These are phyloP conservation scores for Leucosporidium creatinivorum DNA, from an alignment of 768 basidiomycete genomes.

Conservation along the genomic window DNA sequence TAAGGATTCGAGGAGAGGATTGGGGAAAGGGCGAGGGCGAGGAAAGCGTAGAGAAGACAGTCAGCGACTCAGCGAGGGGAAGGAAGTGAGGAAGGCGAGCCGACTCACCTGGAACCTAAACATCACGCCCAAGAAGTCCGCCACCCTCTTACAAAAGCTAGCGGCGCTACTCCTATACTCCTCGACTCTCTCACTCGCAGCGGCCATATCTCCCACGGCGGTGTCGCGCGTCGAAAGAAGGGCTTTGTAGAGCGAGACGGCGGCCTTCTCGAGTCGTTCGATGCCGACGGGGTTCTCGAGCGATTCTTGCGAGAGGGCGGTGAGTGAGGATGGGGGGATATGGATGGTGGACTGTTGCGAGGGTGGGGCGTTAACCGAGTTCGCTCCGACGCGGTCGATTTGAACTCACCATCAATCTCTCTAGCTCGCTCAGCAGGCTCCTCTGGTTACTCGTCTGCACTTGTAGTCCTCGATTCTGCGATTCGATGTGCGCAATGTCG, in stretches of 20 bases:
- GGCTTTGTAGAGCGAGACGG: constrained; percentile 87
- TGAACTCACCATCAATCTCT: constrained; percentile 67
- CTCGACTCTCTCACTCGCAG: constrained; percentile 82
- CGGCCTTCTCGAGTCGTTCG: constrained; percentile 68
- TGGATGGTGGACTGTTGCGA: constrained; percentile 75
- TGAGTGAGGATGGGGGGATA: constrained; percentile 68
- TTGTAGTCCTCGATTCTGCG: constrained; percentile 90
- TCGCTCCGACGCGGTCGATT: too few relatives aligned
- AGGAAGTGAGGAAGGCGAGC: background rate
- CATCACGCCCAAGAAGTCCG: constrained; percentile 85
- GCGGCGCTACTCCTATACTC: constrained; percentile 83
- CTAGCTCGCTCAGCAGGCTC: constrained; percentile 70
- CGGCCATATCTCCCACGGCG: constrained; percentile 72
- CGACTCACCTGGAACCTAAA: constrained; percentile 70
- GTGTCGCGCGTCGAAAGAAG: constrained; percentile 81
- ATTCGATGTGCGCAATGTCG: constrained; percentile 91
- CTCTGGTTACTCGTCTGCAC: constrained; percentile 95
- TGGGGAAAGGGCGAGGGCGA: too few relatives aligned
- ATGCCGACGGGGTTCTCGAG: constrained; percentile 72
- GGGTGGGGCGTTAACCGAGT: background rate
- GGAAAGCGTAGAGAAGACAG: background rate
- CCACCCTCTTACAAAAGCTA: constrained; percentile 86
- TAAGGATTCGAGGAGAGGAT: too few relatives aligned
- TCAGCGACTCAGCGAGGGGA: too few relatives aligned
- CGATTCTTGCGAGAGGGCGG: constrained; percentile 78